phyloP scores from a whole-genome alignment of 306 rosid species.

The Lablab purpureus region DNA sequence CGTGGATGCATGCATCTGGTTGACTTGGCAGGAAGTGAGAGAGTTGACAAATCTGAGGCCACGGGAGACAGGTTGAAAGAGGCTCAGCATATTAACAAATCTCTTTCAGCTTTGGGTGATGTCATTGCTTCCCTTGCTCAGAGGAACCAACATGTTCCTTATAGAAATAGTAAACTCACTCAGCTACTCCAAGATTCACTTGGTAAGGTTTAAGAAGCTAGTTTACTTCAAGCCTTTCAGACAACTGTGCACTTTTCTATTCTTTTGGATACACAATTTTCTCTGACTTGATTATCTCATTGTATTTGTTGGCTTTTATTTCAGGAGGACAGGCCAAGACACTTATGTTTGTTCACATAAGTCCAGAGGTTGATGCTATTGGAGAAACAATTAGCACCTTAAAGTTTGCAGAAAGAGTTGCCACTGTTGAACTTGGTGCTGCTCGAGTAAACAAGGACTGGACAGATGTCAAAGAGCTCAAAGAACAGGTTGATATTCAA shows the following conservation, averaged over 20 bases:
- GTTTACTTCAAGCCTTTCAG: slow-evolving; percentile 4
- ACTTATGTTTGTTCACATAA: slow-evolving; percentile 94
- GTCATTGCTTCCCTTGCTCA: slow-evolving; percentile 97
- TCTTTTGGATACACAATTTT: background rate
- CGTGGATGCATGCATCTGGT: slow-evolving; percentile 99
- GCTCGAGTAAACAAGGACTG: slow-evolving; percentile 90
- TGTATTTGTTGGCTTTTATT: slow-evolving; percentile 39
- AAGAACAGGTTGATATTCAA: slow-evolving; percentile 74
- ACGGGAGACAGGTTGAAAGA: slow-evolving; percentile 96
- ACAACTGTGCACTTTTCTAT: background rate
- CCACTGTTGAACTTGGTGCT: slow-evolving; percentile 95
- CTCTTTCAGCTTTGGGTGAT: slow-evolving; percentile 97
- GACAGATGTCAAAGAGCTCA: slow-evolving; percentile 86
- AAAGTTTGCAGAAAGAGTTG: slow-evolving; percentile 96
- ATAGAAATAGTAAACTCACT: slow-evolving; percentile 96
- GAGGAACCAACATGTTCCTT: slow-evolving; percentile 92
- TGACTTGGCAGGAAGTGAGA: slow-evolving; percentile 97
- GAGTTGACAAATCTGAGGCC: slow-evolving; percentile 96
- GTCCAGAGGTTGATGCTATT: slow-evolving; percentile 83
- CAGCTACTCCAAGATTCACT: slow-evolving; percentile 97
- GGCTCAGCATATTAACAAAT: slow-evolving; percentile 93
- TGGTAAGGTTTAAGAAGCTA: slow-evolving; percentile 60
- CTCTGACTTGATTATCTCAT: slow-evolving; percentile 23
- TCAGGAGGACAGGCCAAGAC: slow-evolving; percentile 98
- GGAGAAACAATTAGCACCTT: slow-evolving; percentile 93